These are phyloP conservation scores for Pouteria campechiana DNA, from an alignment of 179 eudicot species.

Conservation along the genomic window DNA sequence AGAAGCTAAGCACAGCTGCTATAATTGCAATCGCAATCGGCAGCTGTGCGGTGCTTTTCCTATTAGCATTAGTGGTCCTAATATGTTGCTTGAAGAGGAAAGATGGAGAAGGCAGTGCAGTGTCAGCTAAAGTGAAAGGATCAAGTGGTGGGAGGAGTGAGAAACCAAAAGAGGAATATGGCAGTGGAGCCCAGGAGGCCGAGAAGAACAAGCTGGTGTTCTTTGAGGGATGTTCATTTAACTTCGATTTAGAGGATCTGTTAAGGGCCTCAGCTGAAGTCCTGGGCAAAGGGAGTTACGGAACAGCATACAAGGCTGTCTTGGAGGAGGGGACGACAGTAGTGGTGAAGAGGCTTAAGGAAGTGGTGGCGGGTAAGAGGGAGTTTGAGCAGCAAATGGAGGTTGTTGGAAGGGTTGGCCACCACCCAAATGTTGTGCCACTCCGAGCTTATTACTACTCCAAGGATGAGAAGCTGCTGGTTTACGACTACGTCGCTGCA, in stretches of 20 bases:
- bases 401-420: conserved; percentile 43
- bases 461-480: conserved; percentile 92
- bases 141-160: conserved; percentile 30
- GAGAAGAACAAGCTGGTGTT: conserved; percentile 71
- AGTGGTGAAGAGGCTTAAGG: conserved; percentile 84
- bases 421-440: conserved; percentile 55
- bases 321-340: conserved; percentile 76
- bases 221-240: conserved; percentile 51
- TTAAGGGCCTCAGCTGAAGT: conserved; percentile 90
- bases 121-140: conserved; percentile 22
- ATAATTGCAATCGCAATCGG: conserved; percentile 40
- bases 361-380: conserved; percentile 58
- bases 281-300: conserved; percentile 78
- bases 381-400: conserved; percentile 88
- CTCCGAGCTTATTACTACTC: conserved; percentile 78
- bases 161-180: conserved; percentile 46
- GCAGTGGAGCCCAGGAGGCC: conserved; percentile 65
- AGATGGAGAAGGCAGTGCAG: conserved; percentile 4
- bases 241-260: conserved; percentile 81
- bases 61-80: conserved; percentile 11
- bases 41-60: conserved; percentile 18
- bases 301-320: conserved; percentile 80
- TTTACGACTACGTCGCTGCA: conserved; percentile 39
- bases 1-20: conserved; percentile 29
- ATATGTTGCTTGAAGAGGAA: conserved; percentile 31